Evolutionary conservation across 176 grass and related monocot genomes (phyloP).

Genomic region (Zizania latifolia): DNA sequence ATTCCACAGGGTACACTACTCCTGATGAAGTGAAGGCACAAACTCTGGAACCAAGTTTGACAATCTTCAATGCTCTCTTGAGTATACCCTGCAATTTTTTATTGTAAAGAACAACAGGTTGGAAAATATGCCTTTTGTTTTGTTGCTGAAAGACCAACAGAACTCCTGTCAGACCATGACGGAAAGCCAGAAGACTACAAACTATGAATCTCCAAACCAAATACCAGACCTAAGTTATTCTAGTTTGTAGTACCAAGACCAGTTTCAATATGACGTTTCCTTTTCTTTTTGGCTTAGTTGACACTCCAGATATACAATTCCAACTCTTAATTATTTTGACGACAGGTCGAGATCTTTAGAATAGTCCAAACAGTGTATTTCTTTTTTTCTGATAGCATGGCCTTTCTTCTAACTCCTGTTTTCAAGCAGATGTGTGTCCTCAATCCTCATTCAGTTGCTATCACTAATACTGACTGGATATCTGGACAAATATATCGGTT

Average conservation of each 20-base stretch:
- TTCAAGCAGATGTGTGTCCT: not conserved
- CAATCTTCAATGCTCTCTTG: not conserved
- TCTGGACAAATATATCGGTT: not conserved
- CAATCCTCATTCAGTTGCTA: not conserved
- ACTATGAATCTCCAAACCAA: not conserved
- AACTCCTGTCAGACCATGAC: not conserved
- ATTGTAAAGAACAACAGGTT: not conserved
- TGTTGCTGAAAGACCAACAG: not conserved
- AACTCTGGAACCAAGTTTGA: not conserved
- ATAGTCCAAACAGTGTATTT: not conserved
- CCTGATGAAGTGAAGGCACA: not conserved
- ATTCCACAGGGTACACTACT: not conserved
- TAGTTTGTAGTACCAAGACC: not conserved
- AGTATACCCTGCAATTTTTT: not conserved
- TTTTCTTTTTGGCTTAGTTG: constrained; percentile 8
- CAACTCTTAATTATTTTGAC: not conserved
- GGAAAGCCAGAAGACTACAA: not conserved
- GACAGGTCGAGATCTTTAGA: not conserved
- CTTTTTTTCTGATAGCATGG: not conserved
- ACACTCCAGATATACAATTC: not conserved
- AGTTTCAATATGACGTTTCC: not conserved
- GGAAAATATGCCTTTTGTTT: not conserved
- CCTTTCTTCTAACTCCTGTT: not conserved
- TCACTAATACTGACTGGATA: not conserved
- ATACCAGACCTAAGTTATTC: not conserved